Conservation (phyloP, 1,139 yeast genomes). For the Lodderomyces jiufengensis region DNA sequence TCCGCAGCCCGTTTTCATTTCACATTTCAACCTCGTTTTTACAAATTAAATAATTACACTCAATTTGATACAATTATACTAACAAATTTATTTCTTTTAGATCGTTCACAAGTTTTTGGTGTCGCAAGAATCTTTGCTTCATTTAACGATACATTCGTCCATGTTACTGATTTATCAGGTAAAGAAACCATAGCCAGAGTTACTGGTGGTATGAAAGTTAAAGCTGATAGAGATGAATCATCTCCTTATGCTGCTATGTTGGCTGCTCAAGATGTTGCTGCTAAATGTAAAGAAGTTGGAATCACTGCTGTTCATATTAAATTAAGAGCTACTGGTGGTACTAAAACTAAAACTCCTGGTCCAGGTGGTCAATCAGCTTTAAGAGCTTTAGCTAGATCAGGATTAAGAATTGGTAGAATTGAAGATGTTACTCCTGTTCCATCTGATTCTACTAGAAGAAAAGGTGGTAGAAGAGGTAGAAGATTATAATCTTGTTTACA, state of each 20-base stretch:
- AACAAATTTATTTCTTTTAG: too few species aligned
- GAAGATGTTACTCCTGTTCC: slow-evolving; percentile 99
- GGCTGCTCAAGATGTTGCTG: slow-evolving; percentile 99
- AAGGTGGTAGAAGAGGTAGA: slow-evolving; percentile 99
- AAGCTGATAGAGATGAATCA: slow-evolving; percentile 99
- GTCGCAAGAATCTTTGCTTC: slow-evolving; percentile 99
- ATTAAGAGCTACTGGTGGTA: slow-evolving; percentile 99
- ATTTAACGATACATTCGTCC: slow-evolving; percentile 99
- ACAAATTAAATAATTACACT: too few species aligned
- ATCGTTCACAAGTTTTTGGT: slow-evolving; percentile 85
- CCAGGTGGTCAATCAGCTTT: slow-evolving; percentile 99
- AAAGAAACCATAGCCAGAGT: slow-evolving; percentile 99
- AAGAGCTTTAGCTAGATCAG: slow-evolving; percentile 99
- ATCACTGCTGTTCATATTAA: slow-evolving; percentile 99
- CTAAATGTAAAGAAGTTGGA: slow-evolving; percentile 98
- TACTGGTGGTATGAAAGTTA: slow-evolving; percentile 99
- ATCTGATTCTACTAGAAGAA: slow-evolving; percentile 99
- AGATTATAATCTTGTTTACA: slow-evolving; percentile 60
- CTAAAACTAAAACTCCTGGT: slow-evolving; percentile 99
- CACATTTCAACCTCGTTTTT: too few species aligned
- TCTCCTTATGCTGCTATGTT: slow-evolving; percentile 99
- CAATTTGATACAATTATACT: too few species aligned
- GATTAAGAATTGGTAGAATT: slow-evolving; percentile 99
- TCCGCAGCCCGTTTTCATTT: too few species aligned
- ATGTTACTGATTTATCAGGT: slow-evolving; percentile 99